Conservation (phyloP, 2,329 filamentous ascomycete species). For the Sporothrix curviconia region DNA sequence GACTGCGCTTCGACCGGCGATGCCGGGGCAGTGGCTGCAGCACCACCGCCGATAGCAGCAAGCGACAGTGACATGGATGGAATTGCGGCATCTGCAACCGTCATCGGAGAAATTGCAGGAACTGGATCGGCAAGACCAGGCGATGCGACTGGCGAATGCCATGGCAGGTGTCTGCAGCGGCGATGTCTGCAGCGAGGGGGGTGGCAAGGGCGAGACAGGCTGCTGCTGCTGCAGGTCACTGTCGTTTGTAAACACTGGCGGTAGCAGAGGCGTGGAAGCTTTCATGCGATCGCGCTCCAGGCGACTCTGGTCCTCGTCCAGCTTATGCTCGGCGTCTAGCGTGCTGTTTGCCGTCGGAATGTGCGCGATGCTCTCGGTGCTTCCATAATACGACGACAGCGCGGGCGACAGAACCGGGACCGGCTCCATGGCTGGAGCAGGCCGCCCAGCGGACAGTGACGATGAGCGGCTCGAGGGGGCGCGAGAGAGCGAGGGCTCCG, state of each 20-base stretch:
- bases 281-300: conserved; percentile 53
- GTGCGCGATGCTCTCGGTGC: conserved; percentile 47
- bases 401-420: conserved; percentile 46
- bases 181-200: conserved; percentile 56
- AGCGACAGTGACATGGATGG: conserved; percentile 10
- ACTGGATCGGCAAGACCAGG: neutral
- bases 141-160: conserved; percentile 40
- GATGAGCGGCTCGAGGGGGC: conserved; percentile 71
- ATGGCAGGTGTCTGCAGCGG: conserved; percentile 82
- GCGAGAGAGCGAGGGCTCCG: conserved; percentile 65
- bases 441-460: conserved; percentile 60
- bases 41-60: neutral
- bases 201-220: conserved; percentile 26
- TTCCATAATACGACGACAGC: conserved; percentile 53
- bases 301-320: conserved; percentile 38
- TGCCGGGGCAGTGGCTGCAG: neutral
- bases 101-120: neutral
- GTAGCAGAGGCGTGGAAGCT: conserved; percentile 77
- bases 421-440: conserved; percentile 41
- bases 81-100: conserved; percentile 1
- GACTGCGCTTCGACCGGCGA: conserved; percentile 28
- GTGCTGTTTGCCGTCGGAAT: conserved; percentile 18
- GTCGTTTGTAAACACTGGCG: conserved; percentile 64
- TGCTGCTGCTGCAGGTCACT: conserved; percentile 27
- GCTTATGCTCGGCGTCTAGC: conserved; percentile 44